Conservation (phyloP, 805 yeast species). For the Cyberlindnera petersonii region DNA sequence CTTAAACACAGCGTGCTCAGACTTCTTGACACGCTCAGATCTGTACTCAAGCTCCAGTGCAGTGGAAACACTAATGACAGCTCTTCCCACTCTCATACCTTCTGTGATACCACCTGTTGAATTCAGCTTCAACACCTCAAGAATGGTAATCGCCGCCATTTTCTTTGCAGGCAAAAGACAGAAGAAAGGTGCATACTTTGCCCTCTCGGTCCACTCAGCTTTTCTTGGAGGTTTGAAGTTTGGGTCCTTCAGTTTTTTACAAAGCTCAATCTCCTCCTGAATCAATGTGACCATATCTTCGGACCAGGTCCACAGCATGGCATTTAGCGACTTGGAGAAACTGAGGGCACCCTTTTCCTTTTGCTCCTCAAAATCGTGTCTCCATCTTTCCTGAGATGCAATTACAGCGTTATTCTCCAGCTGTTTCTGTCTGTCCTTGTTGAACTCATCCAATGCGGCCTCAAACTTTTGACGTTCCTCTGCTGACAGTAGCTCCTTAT, state of each 20-base stretch:
- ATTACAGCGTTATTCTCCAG: conserved; percentile 77
- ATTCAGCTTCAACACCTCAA: conserved; percentile 72
- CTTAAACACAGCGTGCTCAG: conserved; percentile 53
- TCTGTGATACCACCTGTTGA: conserved; percentile 72
- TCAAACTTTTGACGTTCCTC: conserved; percentile 57
- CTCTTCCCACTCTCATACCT: conserved; percentile 82
- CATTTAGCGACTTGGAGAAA: conserved; percentile 59
- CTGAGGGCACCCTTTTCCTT: conserved; percentile 51
- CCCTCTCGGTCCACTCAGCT: conserved; percentile 37
- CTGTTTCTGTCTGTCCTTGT: conserved; percentile 69
- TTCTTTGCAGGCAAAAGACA: conserved; percentile 71
- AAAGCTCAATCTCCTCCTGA: conserved; percentile 56
- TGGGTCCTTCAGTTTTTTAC: conserved; percentile 40
- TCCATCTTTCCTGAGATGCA: conserved; percentile 89
- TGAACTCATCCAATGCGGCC: conserved; percentile 60
- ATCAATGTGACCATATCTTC: conserved; percentile 67
- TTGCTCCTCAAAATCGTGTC: conserved; percentile 68
- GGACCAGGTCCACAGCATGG: conserved; percentile 82
- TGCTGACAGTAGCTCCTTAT: conserved; percentile 46
- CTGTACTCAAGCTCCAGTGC: conserved; percentile 83
- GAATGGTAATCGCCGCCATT: conserved; percentile 76
- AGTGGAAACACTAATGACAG: conserved; percentile 75
- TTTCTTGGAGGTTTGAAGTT: conserved; percentile 15
- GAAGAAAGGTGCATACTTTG: conserved; percentile 73
- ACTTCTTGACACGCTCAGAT: conserved; percentile 57